A percentile compares a stretch with the other conserved stretches of the same genome.
phyloP scores from a whole-genome alignment of 1,139 yeast species.

The Geotrichum candidum region DNA sequence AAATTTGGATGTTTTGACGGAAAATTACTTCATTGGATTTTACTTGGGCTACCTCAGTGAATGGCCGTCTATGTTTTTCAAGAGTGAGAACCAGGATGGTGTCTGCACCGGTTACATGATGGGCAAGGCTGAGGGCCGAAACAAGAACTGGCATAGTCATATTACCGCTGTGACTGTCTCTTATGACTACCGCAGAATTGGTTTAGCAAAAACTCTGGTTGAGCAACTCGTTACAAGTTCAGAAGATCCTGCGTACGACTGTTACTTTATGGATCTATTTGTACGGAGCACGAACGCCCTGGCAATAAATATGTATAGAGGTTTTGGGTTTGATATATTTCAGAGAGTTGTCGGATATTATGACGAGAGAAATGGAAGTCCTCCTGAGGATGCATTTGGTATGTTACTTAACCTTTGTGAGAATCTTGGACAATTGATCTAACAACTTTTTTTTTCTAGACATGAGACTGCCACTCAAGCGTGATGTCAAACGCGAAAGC shows the following conservation, averaged over 20 bases:
- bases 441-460: constrained; percentile 24
- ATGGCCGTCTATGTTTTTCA: constrained; percentile 90
- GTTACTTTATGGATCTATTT: constrained; percentile 82
- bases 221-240: constrained; percentile 66
- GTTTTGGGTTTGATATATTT: constrained; percentile 76
- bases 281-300: constrained; percentile 78
- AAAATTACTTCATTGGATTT: constrained; percentile 78
- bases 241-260: constrained; percentile 47
- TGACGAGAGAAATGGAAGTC: constrained; percentile 47
- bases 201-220: constrained; percentile 71
- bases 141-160: constrained; percentile 90
- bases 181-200: constrained; percentile 74
- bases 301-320: constrained; percentile 78
- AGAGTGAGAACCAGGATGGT: constrained; percentile 45
- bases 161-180: constrained; percentile 93
- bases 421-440: not conserved
- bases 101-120: constrained; percentile 49
- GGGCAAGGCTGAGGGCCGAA: constrained; percentile 91
- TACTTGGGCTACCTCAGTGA: constrained; percentile 74
- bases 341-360: constrained; percentile 90
- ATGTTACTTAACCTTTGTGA: constrained; percentile 40
- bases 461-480: constrained; percentile 46
- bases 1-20: constrained; percentile 83
- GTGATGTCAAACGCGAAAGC: constrained; percentile 42
- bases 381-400: constrained; percentile 79